Evolutionary conservation across 352 stramenopile genomes (phyloP), one percentile per base, ranked within the genome.

Genomic region (Peronospora belbahrii): DNA sequence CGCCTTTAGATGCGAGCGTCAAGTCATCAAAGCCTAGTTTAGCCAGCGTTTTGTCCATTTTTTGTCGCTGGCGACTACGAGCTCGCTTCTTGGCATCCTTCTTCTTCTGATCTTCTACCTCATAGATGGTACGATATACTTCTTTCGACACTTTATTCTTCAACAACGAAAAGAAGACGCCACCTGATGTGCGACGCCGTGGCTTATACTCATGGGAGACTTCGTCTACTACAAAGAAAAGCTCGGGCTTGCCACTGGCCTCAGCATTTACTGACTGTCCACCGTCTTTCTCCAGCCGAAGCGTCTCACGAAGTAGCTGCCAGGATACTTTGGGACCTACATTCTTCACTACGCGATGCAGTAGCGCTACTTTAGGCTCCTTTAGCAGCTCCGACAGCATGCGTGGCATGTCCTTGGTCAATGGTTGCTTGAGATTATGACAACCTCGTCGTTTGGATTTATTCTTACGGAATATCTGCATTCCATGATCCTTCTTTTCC

Each of bases 41-140:
- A 10, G 65, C 65, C 46, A 90, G 56, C 19, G 67, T 77, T 14
- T 57, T 70, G 44, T 90, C 78, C 56, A 85, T 84, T 39, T 59
- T 62, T 52, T 85, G 72, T 8, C 72, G 57, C 25, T 64, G 58
- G 13, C 69, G 66, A 30, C 59, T 58, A 32, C 65, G 61, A 30
- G 69, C 53, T 2, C 65, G 62, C 39, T 85, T 85, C 60, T 84
- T 83, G 25, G 61, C 56, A 22, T 84, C 71, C 52, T 90, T 87
- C 58, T 90, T 90, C 42, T 82, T 68, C 24, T 67, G 44, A 25
- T 81, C 65, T 46, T 90, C 78, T 13, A 90, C 58, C 44, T 78
- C 73, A 45, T 87, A 90, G 44, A 90, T 87, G 11, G 75, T 58
- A 14, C 74, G 71, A 52, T 90, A 90, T 42, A 62, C 61, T 15